These are phyloP conservation scores for Isabelozyma pseudorhagii DNA, from an alignment of 805 yeast genomes.

Conservation along the genomic window DNA sequence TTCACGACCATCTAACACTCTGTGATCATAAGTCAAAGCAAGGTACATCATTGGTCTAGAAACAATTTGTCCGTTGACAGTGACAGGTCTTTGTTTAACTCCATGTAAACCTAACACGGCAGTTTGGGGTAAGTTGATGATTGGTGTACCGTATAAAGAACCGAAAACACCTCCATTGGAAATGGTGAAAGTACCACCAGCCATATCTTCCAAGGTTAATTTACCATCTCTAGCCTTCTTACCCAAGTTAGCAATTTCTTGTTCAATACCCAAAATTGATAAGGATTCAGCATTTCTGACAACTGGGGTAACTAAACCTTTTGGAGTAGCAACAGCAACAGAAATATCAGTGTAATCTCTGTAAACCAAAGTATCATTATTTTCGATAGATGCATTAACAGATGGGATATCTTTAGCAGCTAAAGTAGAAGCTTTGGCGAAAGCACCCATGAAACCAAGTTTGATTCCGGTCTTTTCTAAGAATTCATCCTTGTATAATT, in stretches of 20 bases:
- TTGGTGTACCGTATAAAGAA: slow-evolving; percentile 96
- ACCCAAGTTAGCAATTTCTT: slow-evolving; percentile 79
- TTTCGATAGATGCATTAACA: slow-evolving; percentile 91
- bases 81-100: slow-evolving; percentile 95
- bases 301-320: slow-evolving; percentile 97
- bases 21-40: slow-evolving; percentile 97
- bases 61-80: slow-evolving; percentile 92
- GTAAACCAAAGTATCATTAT: slow-evolving; percentile 87
- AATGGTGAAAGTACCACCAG: slow-evolving; percentile 98
- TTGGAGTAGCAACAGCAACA: slow-evolving; percentile 97
- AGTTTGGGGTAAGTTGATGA: slow-evolving; percentile 96
- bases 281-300: slow-evolving; percentile 95
- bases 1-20: slow-evolving; percentile 97
- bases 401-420: slow-evolving; percentile 96
- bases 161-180: slow-evolving; percentile 99
- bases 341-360: slow-evolving; percentile 96
- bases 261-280: slow-evolving; percentile 83
- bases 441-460: slow-evolving; percentile 98
- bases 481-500: slow-evolving; percentile 93
- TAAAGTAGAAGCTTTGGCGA: slow-evolving; percentile 87
- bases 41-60: slow-evolving; percentile 99
- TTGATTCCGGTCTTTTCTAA: slow-evolving; percentile 90
- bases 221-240: slow-evolving; percentile 95
- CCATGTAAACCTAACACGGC: slow-evolving; percentile 98
- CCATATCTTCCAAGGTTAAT: slow-evolving; percentile 95